A percentile compares a stretch with the other conserved stretches of the same genome.
Evolutionary conservation across 768 basidiomycete species (phyloP).

Genomic region (Pleurotus djamor): DNA sequence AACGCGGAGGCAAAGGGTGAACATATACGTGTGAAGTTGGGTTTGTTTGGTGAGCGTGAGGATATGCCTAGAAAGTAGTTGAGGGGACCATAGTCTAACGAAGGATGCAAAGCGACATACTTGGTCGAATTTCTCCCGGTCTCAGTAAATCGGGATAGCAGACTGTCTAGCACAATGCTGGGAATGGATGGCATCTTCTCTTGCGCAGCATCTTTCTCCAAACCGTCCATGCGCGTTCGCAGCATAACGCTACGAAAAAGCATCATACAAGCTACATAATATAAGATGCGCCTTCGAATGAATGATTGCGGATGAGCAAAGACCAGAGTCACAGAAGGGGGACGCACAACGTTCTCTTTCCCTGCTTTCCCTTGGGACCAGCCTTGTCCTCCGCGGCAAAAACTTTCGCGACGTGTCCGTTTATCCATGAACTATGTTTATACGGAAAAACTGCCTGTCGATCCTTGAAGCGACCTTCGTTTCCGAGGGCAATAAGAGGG

Average conservation of each 20-base stretch:
- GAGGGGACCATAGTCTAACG: not conserved
- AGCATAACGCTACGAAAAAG: conserved; percentile 52
- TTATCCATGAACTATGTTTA: conserved; percentile 67
- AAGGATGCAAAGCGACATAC: conserved; percentile 35
- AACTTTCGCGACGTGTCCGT: conserved; percentile 47
- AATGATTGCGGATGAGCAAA: not conserved
- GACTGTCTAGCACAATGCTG: conserved; percentile 63
- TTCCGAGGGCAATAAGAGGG: conserved; percentile 40
- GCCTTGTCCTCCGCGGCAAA: conserved; percentile 30
- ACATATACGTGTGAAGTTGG: conserved; percentile 72
- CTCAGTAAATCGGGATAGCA: conserved; percentile 83
- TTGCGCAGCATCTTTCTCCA: conserved; percentile 50
- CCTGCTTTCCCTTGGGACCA: conserved; percentile 49
- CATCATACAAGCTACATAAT: conserved; percentile 85
- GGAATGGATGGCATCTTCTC: conserved; percentile 62
- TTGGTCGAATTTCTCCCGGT: conserved; percentile 59
- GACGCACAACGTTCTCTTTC: conserved; percentile 60
- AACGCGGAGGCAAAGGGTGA: conserved; percentile 76
- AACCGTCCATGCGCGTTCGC: conserved; percentile 17
- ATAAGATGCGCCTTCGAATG: conserved; percentile 60
- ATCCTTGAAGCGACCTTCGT: conserved; percentile 44
- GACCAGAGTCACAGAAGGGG: conserved; percentile 1
- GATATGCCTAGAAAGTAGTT: conserved; percentile 31
- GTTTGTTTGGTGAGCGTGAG: conserved; percentile 70
- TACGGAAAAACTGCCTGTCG: conserved; percentile 59